A percentile compares a stretch with the other conserved stretches of the same genome.
Evolutionary conservation across 75 land plant species (phyloP).

Genomic region (Isoetes taiwanensis): DNA sequence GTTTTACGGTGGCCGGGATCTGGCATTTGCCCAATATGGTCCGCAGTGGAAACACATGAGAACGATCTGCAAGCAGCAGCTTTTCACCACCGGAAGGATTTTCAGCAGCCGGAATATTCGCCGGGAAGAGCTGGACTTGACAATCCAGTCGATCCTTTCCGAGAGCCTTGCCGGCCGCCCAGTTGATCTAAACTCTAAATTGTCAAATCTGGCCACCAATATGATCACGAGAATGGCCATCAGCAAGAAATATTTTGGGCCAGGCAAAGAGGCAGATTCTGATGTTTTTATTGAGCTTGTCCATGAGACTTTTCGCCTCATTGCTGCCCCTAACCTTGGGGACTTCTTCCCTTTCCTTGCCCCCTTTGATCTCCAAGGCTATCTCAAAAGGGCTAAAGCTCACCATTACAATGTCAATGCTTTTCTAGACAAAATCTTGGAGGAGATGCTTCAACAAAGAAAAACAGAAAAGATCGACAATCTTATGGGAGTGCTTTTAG

Average conservation of each 20-base stretch:
- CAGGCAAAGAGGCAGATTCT: slow-evolving; percentile 39
- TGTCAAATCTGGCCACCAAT: slow-evolving; percentile 53
- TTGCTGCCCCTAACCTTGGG: slow-evolving; percentile 54
- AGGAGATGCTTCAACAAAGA: neutral
- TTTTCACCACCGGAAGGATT: slow-evolving; percentile 65
- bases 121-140: slow-evolving; percentile 43
- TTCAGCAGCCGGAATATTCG: slow-evolving; percentile 39
- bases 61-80: slow-evolving; percentile 75
- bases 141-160: slow-evolving; percentile 43
- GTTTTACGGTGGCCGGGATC: slow-evolving; percentile 57
- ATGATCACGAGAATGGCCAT: slow-evolving; percentile 75
- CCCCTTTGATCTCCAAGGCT: slow-evolving; percentile 48
- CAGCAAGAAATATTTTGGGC: slow-evolving; percentile 80
- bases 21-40: slow-evolving; percentile 78
- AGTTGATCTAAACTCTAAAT: slow-evolving; percentile 17
- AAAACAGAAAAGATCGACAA: slow-evolving; percentile 11
- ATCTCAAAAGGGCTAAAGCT: slow-evolving; percentile 11
- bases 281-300: slow-evolving; percentile 56
- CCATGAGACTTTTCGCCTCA: slow-evolving; percentile 45
- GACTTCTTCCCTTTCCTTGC: slow-evolving; percentile 72
- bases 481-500: slow-evolving; percentile 15
- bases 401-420: slow-evolving; percentile 12
- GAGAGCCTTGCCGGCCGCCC: no score
- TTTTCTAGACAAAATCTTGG: slow-evolving; percentile 20
- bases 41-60: slow-evolving; percentile 79